These are phyloP conservation scores for Neohortaea acidophila DNA, from an alignment of 495 filamentous ascomycete species.

Conservation along the genomic window DNA sequence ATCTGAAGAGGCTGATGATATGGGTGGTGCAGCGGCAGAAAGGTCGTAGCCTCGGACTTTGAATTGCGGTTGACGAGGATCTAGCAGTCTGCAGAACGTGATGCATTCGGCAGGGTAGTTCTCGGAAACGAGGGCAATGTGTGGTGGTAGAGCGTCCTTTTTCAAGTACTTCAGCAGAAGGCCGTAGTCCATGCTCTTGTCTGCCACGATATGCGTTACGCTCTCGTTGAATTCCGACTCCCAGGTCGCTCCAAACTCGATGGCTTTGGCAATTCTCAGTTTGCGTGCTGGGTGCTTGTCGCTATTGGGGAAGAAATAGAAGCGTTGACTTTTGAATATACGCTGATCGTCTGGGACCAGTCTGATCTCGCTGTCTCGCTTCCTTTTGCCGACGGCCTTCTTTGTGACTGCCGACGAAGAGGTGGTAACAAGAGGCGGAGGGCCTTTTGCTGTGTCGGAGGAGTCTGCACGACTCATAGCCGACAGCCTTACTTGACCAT, in stretches of 20 bases:
- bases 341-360: constrained; percentile 42
- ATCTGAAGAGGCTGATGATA: constrained; percentile 4
- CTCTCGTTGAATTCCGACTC: constrained; percentile 35
- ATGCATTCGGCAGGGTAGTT: constrained; percentile 69
- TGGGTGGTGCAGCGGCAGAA: not conserved
- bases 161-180: constrained; percentile 51
- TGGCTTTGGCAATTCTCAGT: constrained; percentile 55
- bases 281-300: constrained; percentile 50
- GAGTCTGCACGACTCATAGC: no score
- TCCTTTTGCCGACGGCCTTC: constrained; percentile 31
- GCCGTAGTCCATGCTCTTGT: constrained; percentile 47
- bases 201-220: constrained; percentile 62
- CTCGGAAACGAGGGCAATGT: constrained; percentile 55
- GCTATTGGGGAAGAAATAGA: constrained; percentile 63
- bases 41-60: constrained; percentile 12
- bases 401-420: not conserved
- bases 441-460: no score
- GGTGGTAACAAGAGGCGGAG: not conserved
- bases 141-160: constrained; percentile 33
- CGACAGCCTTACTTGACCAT: no score
- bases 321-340: constrained; percentile 45
- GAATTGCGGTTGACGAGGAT: constrained; percentile 44
- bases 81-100: constrained; percentile 40
- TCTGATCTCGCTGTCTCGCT: constrained; percentile 27
- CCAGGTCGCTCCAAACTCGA: constrained; percentile 62